These are phyloP conservation scores for Voacanga thouarsii DNA, from an alignment of 257 asterid genomes.

Conservation along the genomic window DNA sequence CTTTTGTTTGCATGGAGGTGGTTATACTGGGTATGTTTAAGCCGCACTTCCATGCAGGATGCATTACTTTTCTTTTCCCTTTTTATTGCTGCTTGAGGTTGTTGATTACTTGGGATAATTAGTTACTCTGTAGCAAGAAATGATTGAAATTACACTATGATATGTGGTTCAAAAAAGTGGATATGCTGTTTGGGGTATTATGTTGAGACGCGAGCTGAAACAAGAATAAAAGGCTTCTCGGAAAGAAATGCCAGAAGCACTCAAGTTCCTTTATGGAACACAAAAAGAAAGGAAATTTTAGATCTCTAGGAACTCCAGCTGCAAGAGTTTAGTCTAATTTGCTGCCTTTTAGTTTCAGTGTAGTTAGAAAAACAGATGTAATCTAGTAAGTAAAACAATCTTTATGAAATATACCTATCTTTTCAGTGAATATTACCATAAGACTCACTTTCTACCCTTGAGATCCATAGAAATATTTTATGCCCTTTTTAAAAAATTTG, in stretches of 20 bases:
- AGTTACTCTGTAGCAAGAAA: background rate
- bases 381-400: background rate
- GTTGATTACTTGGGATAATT: too few relatives aligned
- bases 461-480: too few relatives aligned
- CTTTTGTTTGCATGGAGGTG: conserved; percentile 97
- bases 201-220: too few relatives aligned
- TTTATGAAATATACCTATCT: background rate
- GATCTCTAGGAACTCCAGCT: background rate
- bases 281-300: background rate
- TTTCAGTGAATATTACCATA: background rate
- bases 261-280: background rate
- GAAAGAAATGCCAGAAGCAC: background rate
- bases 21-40: conserved; percentile 78
- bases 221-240: background rate
- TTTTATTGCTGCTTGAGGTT: background rate
- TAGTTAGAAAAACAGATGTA: background rate
- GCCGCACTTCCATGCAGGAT: conserved; percentile 8
- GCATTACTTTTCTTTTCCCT: background rate
- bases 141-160: background rate
- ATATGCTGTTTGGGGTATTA: background rate
- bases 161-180: background rate
- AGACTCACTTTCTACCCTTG: too few relatives aligned
- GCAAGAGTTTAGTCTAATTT: background rate
- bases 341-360: background rate
- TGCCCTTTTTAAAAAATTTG: too few relatives aligned